Evolutionary conservation across 23 red algal genomes (phyloP), one percentile per base, ranked within the genome.

Genomic region (Gracilaria vermiculophylla): DNA sequence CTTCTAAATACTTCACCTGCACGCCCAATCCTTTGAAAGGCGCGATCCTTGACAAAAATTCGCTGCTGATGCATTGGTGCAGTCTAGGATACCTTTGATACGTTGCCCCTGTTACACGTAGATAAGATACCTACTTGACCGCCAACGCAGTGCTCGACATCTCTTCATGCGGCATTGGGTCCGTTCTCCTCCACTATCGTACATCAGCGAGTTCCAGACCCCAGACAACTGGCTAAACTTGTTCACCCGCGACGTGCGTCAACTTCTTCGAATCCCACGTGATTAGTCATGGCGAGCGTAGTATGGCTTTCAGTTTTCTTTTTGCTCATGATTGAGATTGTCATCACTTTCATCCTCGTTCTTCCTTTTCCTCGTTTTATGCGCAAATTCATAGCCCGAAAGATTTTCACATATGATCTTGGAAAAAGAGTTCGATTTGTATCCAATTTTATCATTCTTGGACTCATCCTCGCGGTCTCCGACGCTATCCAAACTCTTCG

Each of bases 271-370:
- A 54, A 60, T 14, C 15, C 17, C 29, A 36, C 35, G 11, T 64
- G 36, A 73, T 73, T 28, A 71, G 79, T 19, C 57, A 91, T 91
- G 87, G 87, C 87, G 4, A 82, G 79, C 54, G 80, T 93, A 10
- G 66, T 85, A 41, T 93, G 90, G 90, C 40, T 93, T 44, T 70
- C 56, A 15, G 90, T 93, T 3, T 93, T 93, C 79, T 41, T 86
- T 33, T 72, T 93, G 62, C 81, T 93, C 56, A 85, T 74, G 66
- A 53, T 93, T 53, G 90, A 93, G 62, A 80, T 93, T 24, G 41
- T 93, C 34, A 78, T 93, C 29, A 93, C 90, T 29, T 34, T 41
- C n/a, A 20, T 93, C 53, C 47, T 93, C 15, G 90, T 93, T 12
- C 61, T 93, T 62, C 90, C 90, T 0, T 80, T 93, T 3, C 90